These are phyloP conservation scores for Xylariales sp. DNA, from an alignment of 2,329 filamentous ascomycete genomes.

Conservation along the genomic window DNA sequence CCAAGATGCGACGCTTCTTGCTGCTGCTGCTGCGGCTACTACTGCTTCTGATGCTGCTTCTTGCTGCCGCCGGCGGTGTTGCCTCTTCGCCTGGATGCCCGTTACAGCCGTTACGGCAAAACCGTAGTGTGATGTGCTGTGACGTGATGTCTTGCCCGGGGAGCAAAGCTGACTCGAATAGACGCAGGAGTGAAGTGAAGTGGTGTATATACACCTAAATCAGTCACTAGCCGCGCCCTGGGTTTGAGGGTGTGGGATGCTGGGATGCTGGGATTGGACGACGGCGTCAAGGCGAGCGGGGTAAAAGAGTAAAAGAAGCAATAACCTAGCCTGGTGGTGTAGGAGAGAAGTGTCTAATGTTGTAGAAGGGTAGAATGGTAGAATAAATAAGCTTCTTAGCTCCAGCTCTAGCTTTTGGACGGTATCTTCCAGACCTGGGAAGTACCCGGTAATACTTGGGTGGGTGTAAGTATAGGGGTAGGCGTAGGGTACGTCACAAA, in stretches of 20 bases:
- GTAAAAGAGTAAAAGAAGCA: slow-evolving; percentile 13
- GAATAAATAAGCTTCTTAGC: slow-evolving; percentile 24
- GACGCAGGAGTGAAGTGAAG: slow-evolving; percentile 22
- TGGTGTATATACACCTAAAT: slow-evolving; percentile 26
- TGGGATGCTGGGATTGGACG: slow-evolving; percentile 8
- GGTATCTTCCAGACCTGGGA: too few relatives aligned
- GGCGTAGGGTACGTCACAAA: not conserved
- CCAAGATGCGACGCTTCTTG: slow-evolving; percentile 9
- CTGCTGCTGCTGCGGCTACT: not conserved
- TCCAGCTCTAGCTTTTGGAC: not conserved
- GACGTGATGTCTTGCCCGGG: too few relatives aligned
- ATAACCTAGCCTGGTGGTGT: not conserved
- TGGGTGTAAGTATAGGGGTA: not conserved
- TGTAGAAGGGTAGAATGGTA: not conserved
- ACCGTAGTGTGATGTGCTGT: too few relatives aligned
- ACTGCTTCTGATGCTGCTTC: too few relatives aligned
- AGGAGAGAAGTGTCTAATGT: not conserved
- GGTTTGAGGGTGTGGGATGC: slow-evolving; percentile 14
- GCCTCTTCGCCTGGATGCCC: too few relatives aligned
- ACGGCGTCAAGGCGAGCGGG: slow-evolving; percentile 19
- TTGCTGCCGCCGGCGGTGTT: not conserved
- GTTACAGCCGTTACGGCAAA: not conserved
- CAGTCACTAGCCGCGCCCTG: not conserved
- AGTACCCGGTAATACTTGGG: too few relatives aligned
- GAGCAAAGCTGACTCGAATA: slow-evolving; percentile 31